Evolutionary conservation across 176 grass and related monocot genomes (phyloP).

Genomic region (Saccharum spontaneum): DNA sequence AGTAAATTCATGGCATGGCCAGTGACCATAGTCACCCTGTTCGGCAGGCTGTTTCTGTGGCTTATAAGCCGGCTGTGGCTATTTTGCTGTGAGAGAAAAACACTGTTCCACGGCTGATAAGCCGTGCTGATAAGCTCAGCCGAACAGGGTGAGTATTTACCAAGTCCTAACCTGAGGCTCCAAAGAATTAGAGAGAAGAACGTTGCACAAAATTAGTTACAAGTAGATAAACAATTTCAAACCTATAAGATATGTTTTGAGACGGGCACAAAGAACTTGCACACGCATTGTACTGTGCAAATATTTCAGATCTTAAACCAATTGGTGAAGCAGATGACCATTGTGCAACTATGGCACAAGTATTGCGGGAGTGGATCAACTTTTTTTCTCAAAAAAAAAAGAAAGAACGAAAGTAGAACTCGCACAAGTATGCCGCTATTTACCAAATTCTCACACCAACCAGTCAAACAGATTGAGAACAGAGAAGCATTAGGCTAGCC

Average conservation of each 20-base stretch:
- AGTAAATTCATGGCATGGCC: neutral
- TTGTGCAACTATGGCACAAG: neutral
- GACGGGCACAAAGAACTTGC: neutral
- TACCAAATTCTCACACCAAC: conserved; percentile 7
- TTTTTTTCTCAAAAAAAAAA: neutral
- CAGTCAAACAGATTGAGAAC: neutral
- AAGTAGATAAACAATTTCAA: neutral
- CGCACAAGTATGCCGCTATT: neutral
- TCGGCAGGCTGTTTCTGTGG: too few species aligned
- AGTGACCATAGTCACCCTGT: neutral
- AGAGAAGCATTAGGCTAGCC: neutral
- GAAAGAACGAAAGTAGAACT: neutral
- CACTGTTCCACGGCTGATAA: too few species aligned
- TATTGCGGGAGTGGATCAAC: neutral
- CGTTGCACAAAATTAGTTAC: neutral
- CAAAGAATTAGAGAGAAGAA: neutral
- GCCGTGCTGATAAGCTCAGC: too few species aligned
- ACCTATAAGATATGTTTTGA: neutral
- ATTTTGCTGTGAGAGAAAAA: too few species aligned
- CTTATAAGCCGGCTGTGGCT: too few species aligned
- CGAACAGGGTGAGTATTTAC: too few species aligned
- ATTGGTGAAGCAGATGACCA: neutral
- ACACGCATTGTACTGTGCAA: neutral
- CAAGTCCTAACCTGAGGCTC: neutral
- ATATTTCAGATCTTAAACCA: neutral